These are phyloP conservation scores for Leishmania tarentolae DNA, from an alignment of 208 protist species.

Conservation along the genomic window DNA sequence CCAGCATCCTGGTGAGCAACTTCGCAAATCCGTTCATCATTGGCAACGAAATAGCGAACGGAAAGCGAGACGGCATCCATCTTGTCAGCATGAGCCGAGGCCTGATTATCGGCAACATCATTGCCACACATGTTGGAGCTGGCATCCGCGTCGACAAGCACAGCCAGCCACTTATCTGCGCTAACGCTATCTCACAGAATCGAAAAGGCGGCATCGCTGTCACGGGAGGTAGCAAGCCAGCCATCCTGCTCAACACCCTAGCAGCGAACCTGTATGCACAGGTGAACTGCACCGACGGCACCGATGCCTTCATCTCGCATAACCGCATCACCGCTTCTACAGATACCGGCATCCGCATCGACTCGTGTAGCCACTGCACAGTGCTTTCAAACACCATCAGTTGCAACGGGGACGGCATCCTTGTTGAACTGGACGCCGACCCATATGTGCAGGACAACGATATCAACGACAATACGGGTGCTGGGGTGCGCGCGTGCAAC, in stretches of 20 bases:
- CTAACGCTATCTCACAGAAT: slow-evolving; percentile 69
- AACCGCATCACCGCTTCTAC: slow-evolving; percentile 52
- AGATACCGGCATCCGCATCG: slow-evolving; percentile 58
- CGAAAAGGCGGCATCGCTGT: slow-evolving; percentile 45
- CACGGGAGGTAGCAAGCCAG: slow-evolving; percentile 43
- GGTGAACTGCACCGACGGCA: slow-evolving; percentile 44
- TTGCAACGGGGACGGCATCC: slow-evolving; percentile 65
- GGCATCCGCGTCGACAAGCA: slow-evolving; percentile 53
- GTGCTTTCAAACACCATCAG: slow-evolving; percentile 56
- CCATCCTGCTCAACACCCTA: slow-evolving; percentile 68
- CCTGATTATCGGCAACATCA: slow-evolving; percentile 78
- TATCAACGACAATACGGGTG: slow-evolving; percentile 42
- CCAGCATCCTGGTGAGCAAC: slow-evolving; percentile 68
- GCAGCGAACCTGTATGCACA: slow-evolving; percentile 54
- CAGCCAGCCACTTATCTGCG: slow-evolving; percentile 60
- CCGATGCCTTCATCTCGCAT: slow-evolving; percentile 65
- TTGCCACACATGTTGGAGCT: slow-evolving; percentile 50
- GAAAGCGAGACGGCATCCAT: slow-evolving; percentile 59
- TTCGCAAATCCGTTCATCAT: slow-evolving; percentile 87
- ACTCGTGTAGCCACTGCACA: slow-evolving; percentile 60
- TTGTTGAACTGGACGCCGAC: slow-evolving; percentile 83
- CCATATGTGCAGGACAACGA: slow-evolving; percentile 69
- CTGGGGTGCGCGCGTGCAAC: slow-evolving; percentile 61
- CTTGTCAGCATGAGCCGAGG: slow-evolving; percentile 59
- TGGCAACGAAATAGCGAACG: slow-evolving; percentile 78